Conservation (phyloP, 2,329 filamentous ascomycete genomes). For the Cadophora sp. region DNA sequence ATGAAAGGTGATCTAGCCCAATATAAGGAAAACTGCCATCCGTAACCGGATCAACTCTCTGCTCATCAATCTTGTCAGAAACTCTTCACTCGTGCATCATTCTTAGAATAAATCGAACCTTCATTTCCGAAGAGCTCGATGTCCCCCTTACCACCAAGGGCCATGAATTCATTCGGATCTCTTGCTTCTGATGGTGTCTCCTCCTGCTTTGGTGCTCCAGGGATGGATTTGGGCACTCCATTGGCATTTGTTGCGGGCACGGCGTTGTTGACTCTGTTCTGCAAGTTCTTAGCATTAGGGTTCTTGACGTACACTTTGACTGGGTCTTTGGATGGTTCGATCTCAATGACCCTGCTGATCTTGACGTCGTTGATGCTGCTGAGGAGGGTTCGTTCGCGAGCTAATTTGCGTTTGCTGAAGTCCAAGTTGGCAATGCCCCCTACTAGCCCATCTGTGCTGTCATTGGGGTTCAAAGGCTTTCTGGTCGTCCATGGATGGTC, state of each 20-base stretch:
- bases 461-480: conserved; percentile 65
- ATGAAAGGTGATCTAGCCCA: conserved; percentile 11
- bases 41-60: conserved; percentile 4
- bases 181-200: conserved; percentile 70
- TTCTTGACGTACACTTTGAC: conserved; percentile 83
- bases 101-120: conserved; percentile 53
- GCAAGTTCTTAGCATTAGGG: conserved; percentile 50
- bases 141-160: conserved; percentile 86
- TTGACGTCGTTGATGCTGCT: conserved; percentile 80
- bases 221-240: conserved; percentile 36
- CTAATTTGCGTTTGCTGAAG: conserved; percentile 80
- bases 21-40: conserved; percentile 3
- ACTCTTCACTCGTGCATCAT: conserved; percentile 41
- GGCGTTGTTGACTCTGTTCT: conserved; percentile 52
- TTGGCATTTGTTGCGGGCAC: conserved; percentile 44
- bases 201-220: conserved; percentile 59
- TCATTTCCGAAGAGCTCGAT: conserved; percentile 77
- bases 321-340: conserved; percentile 59
- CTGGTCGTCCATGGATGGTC: conserved; percentile 88
- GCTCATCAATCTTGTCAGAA: conserved; percentile 10
- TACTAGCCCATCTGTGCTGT: conserved; percentile 92
- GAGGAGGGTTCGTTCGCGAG: conserved; percentile 84
- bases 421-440: conserved; percentile 84
- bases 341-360: conserved; percentile 63
- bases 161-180: conserved; percentile 78